Base-by-base conservation (phyloP, 2,329 filamentous ascomycete genomes). In the Acarospora socialis region DNA sequence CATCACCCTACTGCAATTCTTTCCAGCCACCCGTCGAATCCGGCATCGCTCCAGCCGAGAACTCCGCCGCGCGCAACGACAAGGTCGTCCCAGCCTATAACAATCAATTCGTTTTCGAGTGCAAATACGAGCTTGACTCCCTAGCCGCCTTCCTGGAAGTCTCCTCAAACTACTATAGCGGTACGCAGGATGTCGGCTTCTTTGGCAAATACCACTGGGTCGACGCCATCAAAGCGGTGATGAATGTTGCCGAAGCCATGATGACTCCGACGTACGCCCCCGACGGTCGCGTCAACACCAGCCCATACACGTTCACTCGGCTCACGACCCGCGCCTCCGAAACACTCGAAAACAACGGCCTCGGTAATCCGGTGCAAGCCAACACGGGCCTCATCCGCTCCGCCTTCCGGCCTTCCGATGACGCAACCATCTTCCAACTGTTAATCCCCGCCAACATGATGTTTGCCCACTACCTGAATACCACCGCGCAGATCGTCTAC, bases 391-490 rank as follows among this genome's bases (percentile, higher is more conserved):
- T 67, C 10, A 55, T 67, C 32, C 52, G 63, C 22, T 62, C 57
- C 3, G 61, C 57, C 8, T 66, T 67, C 48, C 53, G 63, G 7
- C 63, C 63, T 3, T 61, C 58, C 17, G 63, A 67, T 40, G 38
- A 67, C 42, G 43, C 57, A 0, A 65, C 61, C 5, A 64, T 65
- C 29, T 66, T 54, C 39, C 61, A 66, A 40, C 49, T 62, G 30
- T 60, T 61, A 6, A 38, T 41, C 21, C 38, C 38, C 10, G 30
- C 36, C n/a, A 68, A 66, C 33, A 83, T 83, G 77, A 81, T 82
- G 77, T 75, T 83, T 42, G 64, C 74, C 19, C 58, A 66, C 14
- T 79, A 73, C 44, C 63, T 84, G 3, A 56, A 57, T 7, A 57
- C 62, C 0, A 57, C 66, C 0, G 59, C 62, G 10, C 49, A 57